Percentiles rank a stretch among this genome's conserved stretches.
Conservation (phyloP, 768 basidiomycete genomes). For the Leccinum disarticulatum region DNA sequence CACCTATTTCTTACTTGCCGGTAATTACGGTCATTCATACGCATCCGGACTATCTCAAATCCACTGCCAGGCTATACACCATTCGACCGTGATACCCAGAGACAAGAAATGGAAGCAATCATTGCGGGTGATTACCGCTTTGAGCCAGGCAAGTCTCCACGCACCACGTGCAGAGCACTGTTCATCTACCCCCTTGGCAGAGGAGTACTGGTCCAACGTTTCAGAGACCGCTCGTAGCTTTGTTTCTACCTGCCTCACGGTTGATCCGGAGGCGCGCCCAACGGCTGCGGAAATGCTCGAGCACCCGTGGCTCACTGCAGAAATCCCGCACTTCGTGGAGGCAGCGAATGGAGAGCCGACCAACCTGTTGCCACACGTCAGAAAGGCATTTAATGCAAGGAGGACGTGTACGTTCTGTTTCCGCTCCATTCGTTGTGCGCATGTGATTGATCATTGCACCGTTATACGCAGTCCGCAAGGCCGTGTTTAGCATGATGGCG, state of each 20-base stretch:
- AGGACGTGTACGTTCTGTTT: slow-evolving; percentile 63
- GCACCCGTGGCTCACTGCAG: slow-evolving; percentile 68
- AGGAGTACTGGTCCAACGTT: slow-evolving; percentile 87
- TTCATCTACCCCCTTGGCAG: slow-evolving; percentile 30
- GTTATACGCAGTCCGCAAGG: slow-evolving; percentile 71
- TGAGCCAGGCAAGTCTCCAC: slow-evolving; percentile 50
- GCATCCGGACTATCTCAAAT: neutral
- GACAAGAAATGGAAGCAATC: slow-evolving; percentile 94
- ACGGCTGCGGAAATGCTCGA: slow-evolving; percentile 72
- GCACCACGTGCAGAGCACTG: neutral
- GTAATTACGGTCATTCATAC: slow-evolving; percentile 22
- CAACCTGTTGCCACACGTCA: slow-evolving; percentile 86
- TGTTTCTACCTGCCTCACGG: slow-evolving; percentile 76
- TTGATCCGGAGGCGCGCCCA: slow-evolving; percentile 78
- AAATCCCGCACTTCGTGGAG: slow-evolving; percentile 66
- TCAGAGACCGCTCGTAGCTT: slow-evolving; percentile 82
- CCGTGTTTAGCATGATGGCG: slow-evolving; percentile 83
- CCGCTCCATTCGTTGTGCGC: neutral
- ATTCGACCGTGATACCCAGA: slow-evolving; percentile 88
- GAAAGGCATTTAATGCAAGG: slow-evolving; percentile 86
- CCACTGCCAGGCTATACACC: slow-evolving; percentile 77
- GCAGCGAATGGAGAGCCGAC: slow-evolving; percentile 56
- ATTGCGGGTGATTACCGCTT: slow-evolving; percentile 92
- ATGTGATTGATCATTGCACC: slow-evolving; percentile 3
- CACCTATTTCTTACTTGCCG: slow-evolving; percentile 91